phyloP scores from a whole-genome alignment of 345 rosid species.

The Boechera retrofracta region DNA sequence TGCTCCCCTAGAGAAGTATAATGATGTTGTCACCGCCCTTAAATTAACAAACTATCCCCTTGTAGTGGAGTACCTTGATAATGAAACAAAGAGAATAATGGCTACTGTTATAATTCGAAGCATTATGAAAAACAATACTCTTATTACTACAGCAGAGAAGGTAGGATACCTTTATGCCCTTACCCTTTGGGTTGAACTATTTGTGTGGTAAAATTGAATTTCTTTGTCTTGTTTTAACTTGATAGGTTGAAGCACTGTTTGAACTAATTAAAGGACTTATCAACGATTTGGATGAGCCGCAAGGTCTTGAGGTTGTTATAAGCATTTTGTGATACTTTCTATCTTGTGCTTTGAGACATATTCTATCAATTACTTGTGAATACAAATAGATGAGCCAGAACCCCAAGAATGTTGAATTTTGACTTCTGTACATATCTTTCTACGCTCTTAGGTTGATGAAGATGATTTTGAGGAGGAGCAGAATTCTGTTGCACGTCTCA shows the following conservation, averaged over 20 bases:
- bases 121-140: constrained; percentile 90
- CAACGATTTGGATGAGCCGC: constrained; percentile 78
- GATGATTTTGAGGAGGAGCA: constrained; percentile 98
- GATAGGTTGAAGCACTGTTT: constrained; percentile 89
- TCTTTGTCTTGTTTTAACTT: constrained; percentile 32
- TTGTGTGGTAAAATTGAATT: constrained; percentile 31
- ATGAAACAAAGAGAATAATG: constrained; percentile 91
- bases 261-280: constrained; percentile 93
- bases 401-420: constrained; percentile 20
- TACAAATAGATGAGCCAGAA: not conserved
- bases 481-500: constrained; percentile 94
- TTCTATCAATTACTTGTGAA: constrained; percentile 18
- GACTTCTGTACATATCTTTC: constrained; percentile 10
- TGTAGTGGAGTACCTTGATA: constrained; percentile 88
- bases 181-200: constrained; percentile 18
- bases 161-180: constrained; percentile 45
- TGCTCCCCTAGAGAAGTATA: constrained; percentile 97
- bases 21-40: constrained; percentile 86
- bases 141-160: constrained; percentile 78
- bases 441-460: constrained; percentile 70
- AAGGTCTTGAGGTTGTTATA: constrained; percentile 66
- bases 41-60: constrained; percentile 89
- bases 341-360: constrained; percentile 20
- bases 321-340: constrained; percentile 27
- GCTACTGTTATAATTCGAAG: constrained; percentile 92